Evolutionary conservation across 1,284 basidiomycete genomes (phyloP).

Genomic region (Grifola frondosa): DNA sequence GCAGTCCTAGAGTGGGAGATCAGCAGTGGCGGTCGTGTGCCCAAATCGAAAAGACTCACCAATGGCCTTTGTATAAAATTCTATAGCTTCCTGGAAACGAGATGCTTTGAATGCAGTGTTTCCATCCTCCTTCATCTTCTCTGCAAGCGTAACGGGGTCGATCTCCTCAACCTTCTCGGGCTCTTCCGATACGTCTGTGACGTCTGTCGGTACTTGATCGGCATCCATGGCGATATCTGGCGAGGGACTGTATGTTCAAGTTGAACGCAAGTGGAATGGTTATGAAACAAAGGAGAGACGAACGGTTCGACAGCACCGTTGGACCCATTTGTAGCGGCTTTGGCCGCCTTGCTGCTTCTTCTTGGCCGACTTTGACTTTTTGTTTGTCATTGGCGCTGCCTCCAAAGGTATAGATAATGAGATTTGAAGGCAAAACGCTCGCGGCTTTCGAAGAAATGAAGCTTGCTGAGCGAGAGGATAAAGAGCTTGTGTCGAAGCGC

Average conservation of each 20-base stretch:
- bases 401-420: too few relatives aligned
- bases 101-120: constrained; percentile 74
- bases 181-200: constrained; percentile 6
- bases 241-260: constrained; percentile 13
- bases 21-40: constrained; percentile 1
- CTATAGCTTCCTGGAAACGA: constrained; percentile 69
- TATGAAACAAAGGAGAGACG: constrained; percentile 11
- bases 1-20: constrained; percentile 37
- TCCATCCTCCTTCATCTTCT: constrained; percentile 69
- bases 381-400: constrained; percentile 34
- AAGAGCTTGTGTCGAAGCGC: too few relatives aligned
- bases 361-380: constrained; percentile 31
- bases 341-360: constrained; percentile 26
- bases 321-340: constrained; percentile 14
- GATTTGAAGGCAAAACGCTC: too few relatives aligned
- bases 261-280: constrained; percentile 8
- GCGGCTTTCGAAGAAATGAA: too few relatives aligned
- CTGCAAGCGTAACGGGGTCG: constrained; percentile 40
- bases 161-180: constrained; percentile 14
- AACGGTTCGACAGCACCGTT: constrained; percentile 14
- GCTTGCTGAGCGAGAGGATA: too few relatives aligned
- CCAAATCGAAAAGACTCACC: constrained; percentile 28
- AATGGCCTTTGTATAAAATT: constrained; percentile 79
- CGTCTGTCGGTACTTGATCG: constrained; percentile 16
- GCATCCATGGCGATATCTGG: constrained; percentile 20